These are phyloP conservation scores for Begonia peltatifolia DNA, from an alignment of 306 rosid species.

Conservation along the genomic window DNA sequence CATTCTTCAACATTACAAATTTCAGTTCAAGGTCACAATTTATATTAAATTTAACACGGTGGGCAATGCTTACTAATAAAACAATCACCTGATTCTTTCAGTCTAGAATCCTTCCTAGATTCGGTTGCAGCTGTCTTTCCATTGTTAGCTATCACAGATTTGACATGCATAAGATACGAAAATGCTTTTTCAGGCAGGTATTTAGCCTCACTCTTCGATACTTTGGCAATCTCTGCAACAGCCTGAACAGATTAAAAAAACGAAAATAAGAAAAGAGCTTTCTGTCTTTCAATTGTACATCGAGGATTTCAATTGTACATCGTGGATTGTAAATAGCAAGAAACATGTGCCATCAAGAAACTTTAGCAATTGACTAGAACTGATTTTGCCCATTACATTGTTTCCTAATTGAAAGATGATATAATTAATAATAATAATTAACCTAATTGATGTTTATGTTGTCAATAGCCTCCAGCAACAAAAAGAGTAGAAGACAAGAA, in stretches of 20 bases:
- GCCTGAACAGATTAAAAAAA: slow-evolving; percentile 30
- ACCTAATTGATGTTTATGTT: no score
- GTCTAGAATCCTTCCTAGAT: slow-evolving; percentile 20
- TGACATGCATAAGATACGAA: slow-evolving; percentile 42
- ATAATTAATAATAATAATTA: no score
- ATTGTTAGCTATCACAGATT: slow-evolving; percentile 30
- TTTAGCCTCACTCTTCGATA: slow-evolving; percentile 64
- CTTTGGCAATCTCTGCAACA: slow-evolving; percentile 66
- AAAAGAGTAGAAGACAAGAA: no score
- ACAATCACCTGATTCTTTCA: slow-evolving; percentile 21
- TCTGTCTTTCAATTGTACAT: not conserved
- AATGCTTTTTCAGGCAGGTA: slow-evolving; percentile 50
- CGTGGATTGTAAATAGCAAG: not conserved
- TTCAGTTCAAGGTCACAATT: no score
- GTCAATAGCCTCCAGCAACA: no score
- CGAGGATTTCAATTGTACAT: not conserved
- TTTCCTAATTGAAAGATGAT: no score
- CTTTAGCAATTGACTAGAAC: no score
- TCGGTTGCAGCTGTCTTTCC: slow-evolving; percentile 17
- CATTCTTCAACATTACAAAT: no score
- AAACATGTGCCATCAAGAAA: not conserved
- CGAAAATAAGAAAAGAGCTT: slow-evolving; percentile 10
- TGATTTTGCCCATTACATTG: no score
- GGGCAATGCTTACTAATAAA: not conserved
- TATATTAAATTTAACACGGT: not conserved